A percentile compares a stretch with the other conserved stretches of the same genome.
phyloP scores from a whole-genome alignment of 805 yeast genomes.

The Yamadazyma olivae region DNA sequence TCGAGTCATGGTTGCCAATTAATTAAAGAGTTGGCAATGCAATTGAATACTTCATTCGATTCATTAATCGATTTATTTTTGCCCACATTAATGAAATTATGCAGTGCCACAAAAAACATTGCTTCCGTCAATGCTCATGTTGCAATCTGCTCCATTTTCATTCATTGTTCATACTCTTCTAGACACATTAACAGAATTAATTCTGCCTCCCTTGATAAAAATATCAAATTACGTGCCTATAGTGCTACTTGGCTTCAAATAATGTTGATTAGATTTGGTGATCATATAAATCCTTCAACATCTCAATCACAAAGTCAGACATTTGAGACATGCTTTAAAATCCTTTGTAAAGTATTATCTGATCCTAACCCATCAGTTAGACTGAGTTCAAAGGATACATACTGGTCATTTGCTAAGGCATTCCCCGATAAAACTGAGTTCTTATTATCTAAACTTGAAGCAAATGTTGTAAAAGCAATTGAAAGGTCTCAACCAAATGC shows the following conservation, averaged over 20 bases:
- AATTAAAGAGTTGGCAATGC: conserved; percentile 60
- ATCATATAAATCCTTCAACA: conserved; percentile 9
- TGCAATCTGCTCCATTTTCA: conserved; percentile 53
- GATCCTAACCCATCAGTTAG: conserved; percentile 84
- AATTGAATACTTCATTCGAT: conserved; percentile 40
- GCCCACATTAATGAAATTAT: conserved; percentile 48
- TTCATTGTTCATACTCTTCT: conserved; percentile 51
- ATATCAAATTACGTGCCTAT: conserved; percentile 64
- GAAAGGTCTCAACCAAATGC: conserved; percentile 53
- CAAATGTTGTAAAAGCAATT: conserved; percentile 52
- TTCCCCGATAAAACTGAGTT: conserved; percentile 53
- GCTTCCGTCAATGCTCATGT: conserved; percentile 57
- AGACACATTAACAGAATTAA: conserved; percentile 50
- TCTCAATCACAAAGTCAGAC: conserved; percentile 7
- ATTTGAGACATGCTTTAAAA: conserved; percentile 45
- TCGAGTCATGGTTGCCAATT: conserved; percentile 73
- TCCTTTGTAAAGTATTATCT: conserved; percentile 57
- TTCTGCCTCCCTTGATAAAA: conserved; percentile 62
- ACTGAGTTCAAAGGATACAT: conserved; percentile 67
- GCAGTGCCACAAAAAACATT: conserved; percentile 61
- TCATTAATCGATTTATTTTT: conserved; percentile 48
- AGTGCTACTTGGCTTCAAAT: conserved; percentile 71
- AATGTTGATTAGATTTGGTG: conserved; percentile 49
- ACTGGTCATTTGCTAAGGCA: conserved; percentile 61
- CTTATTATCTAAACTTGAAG: conserved; percentile 39